Percentiles rank a stretch among this genome's conserved stretches.
Conservation (phyloP, 305 asterid genomes). For the Fraxinus paxiana region DNA sequence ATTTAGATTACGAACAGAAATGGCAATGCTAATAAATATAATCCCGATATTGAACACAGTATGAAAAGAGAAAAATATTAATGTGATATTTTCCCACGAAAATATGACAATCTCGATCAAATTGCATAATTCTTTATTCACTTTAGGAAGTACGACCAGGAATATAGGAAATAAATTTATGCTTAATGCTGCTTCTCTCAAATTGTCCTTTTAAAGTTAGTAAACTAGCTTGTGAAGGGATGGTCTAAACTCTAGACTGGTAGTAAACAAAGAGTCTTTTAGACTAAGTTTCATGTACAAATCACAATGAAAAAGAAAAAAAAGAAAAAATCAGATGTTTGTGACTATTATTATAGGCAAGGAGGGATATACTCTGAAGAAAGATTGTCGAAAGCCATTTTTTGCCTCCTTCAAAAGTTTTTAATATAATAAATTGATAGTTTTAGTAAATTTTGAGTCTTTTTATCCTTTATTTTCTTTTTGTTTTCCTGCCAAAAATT, state of each 20-base stretch:
- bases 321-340: not conserved
- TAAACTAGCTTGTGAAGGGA: not conserved
- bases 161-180: not conserved
- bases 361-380: not conserved
- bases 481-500: not conserved
- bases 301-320: not conserved
- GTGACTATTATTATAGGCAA: not conserved
- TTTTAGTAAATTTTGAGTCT: not conserved
- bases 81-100: not conserved
- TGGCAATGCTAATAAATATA: not conserved
- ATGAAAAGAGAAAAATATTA: not conserved
- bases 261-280: not conserved
- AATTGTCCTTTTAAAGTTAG: not conserved
- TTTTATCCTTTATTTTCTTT: not conserved
- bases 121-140: not conserved
- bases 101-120: not conserved
- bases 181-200: not conserved
- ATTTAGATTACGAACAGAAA: not conserved
- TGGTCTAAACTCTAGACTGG: not conserved
- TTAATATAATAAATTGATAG: not conserved
- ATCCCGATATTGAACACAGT: not conserved
- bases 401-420: not conserved
- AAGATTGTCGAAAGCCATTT: not conserved
- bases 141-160: not conserved
- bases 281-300: not conserved